Evolutionary conservation across 2,329 filamentous ascomycete genomes (phyloP), one percentile per base, ranked within the genome.

Genomic region (Canariomyces notabilis): DNA sequence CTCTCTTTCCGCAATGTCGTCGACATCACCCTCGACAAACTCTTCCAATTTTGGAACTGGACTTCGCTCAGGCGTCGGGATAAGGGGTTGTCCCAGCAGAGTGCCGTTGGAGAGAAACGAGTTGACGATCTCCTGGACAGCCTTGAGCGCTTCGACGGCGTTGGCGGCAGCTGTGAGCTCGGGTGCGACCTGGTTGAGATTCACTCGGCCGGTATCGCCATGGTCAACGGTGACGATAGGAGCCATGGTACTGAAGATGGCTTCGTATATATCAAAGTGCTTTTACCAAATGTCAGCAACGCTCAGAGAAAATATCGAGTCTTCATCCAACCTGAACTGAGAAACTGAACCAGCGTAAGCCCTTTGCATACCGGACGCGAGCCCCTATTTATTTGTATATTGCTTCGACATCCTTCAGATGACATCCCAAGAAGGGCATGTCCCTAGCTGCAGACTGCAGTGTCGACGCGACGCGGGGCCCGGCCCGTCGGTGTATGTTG

Each of bases 51-150:
- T 33, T 6, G 21, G 23, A 8, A 41, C 20, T n/a, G 43, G 42
- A 23, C 41, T 40, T 4, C 15, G 14, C 22, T 36, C 36, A 37
- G 40, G 36, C 12, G 34, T 46, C 5, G 41, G 32, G 9, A 32
- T 39, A n/a, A 21, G 16, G 15, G 15, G n/a, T 2, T 23, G n/a
- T 9, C 38, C 32, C 8, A n/a, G 26, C 6, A 16, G 16, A 7
- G 26, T 23, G 18, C 20, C 32, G 22, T 46, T 44, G 40, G 43
- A 26, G 29, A 52, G 48, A 23, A 39, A 51, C 4, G 15, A 33
- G 45, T 44, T 43, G 37, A 43, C 34, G 12, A 49, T 23, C 1
- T 37, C 43, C 4, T 55, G 50, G n/a, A 50, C 37, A 9, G 31
- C 45, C 23, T 42, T 45, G 42, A 50, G 42, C 3, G 47, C 38